Evolutionary conservation across 2,329 filamentous ascomycete genomes (phyloP), one percentile per base, ranked within the genome.

Genomic region (Fusarium sp.): DNA sequence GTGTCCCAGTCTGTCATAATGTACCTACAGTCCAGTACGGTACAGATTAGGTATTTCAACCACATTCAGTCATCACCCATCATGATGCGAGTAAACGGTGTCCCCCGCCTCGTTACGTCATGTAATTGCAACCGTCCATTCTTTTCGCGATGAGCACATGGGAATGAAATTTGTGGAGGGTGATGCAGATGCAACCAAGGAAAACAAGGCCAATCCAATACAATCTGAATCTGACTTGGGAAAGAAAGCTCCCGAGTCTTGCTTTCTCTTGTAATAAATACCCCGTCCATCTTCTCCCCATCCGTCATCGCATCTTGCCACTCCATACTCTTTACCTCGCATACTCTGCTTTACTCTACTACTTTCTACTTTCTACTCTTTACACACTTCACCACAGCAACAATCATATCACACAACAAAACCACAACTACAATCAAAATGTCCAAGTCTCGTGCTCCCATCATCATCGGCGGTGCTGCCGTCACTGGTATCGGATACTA

Each of bases 401-500:
- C 14, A 33, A 33, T 6, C 6, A 32, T 13, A 32, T 6, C 30
- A 32, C 25, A 32, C 39, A 35, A 53, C 27, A 37, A 43, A 50
- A 13, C 30, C 19, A 40, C 19, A 45, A 27, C 30, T 55, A 25
- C 43, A 57, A 37, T 50, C 60, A 68, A 51, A 49, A 64, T 71
- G 67, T 79, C 48, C 69, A 86, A 85, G 83, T 82, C 83, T 49
- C 80, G 80, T 70, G 71, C 80, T 41, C 84, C 85, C 71, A 71
- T 84, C 69, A 75, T 83, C 72, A 76, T 90, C 73, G 91, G 90
- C 73, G 80, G 88, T 71, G 87, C 84, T 62, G 88, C 87, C 69
- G 90, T 86, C 32, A 88, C 87, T 73, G 91, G 89, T 68, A 82
- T 89, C 60, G 93, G 92, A 43, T 98, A 97, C 85, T 98, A 98